Evolutionary conservation across 306 rosid species (phyloP).

Genomic region (Vigna reflexopilosa): DNA sequence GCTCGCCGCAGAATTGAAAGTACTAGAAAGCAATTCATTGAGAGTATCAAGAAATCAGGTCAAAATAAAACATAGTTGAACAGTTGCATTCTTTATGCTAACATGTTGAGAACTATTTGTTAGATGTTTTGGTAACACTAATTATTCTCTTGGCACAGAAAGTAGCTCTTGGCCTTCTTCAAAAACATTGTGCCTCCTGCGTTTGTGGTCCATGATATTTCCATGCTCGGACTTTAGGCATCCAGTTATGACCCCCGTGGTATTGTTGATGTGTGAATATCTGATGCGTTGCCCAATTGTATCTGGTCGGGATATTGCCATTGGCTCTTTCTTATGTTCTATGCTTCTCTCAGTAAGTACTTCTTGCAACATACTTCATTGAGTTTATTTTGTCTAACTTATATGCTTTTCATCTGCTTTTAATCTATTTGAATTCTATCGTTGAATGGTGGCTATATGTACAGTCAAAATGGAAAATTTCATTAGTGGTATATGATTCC

Average conservation of each 20-base stretch:
- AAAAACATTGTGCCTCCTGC: slow-evolving; percentile 81
- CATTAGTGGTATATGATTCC: slow-evolving; percentile 15
- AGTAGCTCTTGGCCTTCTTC: slow-evolving; percentile 90
- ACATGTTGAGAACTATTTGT: neutral
- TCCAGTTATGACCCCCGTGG: slow-evolving; percentile 85
- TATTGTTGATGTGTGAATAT: slow-evolving; percentile 85
- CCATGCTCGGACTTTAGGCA: slow-evolving; percentile 95
- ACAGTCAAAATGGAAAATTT: slow-evolving; percentile 30
- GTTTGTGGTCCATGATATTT: slow-evolving; percentile 89
- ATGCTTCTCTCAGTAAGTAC: slow-evolving; percentile 86
- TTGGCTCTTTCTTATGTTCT: slow-evolving; percentile 86
- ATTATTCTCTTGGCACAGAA: slow-evolving; percentile 59
- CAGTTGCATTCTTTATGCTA: slow-evolving; percentile 16
- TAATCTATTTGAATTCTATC: slow-evolving; percentile 20
- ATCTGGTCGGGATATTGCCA: slow-evolving; percentile 76
- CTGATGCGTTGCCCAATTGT: slow-evolving; percentile 83
- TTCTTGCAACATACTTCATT: neutral
- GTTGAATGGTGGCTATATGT: slow-evolving; percentile 9
- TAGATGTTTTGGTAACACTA: slow-evolving; percentile 33
- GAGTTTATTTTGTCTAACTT: neutral
- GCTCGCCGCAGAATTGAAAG: slow-evolving; percentile 85
- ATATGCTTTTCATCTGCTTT: slow-evolving; percentile 6
- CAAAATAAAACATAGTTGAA: slow-evolving; percentile 28
- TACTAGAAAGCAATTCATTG: slow-evolving; percentile 72
- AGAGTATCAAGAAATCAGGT: slow-evolving; percentile 76